Conservation (phyloP, 148 eudicot genomes). For the Heliamphora exappendiculata region DNA sequence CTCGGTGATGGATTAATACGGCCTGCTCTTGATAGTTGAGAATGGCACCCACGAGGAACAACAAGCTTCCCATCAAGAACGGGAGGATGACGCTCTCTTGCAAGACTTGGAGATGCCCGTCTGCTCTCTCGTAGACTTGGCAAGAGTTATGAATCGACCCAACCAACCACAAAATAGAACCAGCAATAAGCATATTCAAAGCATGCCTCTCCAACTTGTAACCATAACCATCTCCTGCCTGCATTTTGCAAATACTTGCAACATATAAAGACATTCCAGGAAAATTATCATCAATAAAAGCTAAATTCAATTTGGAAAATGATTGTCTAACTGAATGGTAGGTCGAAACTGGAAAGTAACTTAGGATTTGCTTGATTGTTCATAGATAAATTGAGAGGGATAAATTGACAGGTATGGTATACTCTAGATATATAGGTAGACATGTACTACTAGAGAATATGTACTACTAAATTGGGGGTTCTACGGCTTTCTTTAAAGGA, state of each 20-base stretch:
- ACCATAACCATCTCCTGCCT: slow-evolving; percentile 56
- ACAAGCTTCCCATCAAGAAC: slow-evolving; percentile 61
- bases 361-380: too few species aligned
- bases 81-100: slow-evolving; percentile 71
- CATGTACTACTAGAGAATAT: too few species aligned
- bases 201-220: slow-evolving; percentile 45
- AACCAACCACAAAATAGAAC: slow-evolving; percentile 59
- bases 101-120: slow-evolving; percentile 73
- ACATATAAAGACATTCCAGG: too few species aligned
- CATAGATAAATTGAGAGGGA: too few species aligned
- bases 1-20: slow-evolving; percentile 37
- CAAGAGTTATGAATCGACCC: slow-evolving; percentile 83
- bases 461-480: too few species aligned
- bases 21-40: slow-evolving; percentile 39
- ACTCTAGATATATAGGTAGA: too few species aligned
- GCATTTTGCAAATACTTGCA: slow-evolving; percentile 6
- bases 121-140: slow-evolving; percentile 79
- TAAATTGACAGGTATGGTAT: too few species aligned
- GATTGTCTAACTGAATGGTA: too few species aligned
- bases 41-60: slow-evolving; percentile 54
- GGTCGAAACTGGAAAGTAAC: too few species aligned
- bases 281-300: too few species aligned
- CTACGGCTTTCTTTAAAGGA: too few species aligned
- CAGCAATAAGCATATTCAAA: slow-evolving; percentile 63
- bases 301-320: too few species aligned